Base-by-base conservation (phyloP, 768 basidiomycete genomes). In the Trametes cingulata region DNA sequence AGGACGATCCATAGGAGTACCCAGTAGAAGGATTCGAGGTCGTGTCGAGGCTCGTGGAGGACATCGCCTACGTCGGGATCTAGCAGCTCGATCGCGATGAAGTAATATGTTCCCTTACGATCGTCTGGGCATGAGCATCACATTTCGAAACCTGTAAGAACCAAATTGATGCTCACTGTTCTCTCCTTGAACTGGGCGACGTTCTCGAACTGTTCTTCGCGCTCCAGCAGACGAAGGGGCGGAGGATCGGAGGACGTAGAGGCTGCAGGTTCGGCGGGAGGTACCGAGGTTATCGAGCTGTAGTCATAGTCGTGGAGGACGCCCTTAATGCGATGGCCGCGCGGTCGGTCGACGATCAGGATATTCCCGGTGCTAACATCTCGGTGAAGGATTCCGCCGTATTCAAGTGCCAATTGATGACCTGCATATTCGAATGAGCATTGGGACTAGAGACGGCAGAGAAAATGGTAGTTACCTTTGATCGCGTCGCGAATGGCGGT, bases 1-100 rank as follows among this genome's bases (percentile, higher is more conserved):
- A 53, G 41, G 14, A 62, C 56, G 12, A 58, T 35, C 61, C 54
- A 64, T 0, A 60, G 14, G 0, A 60, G 8, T 36, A 64, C 42
- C 63, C 63, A 64, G 43, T 53, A 60, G 55, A 60, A 60, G 1
- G 58, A 57, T 27, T 64, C 54, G 2, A 64, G 50, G 39, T 64
- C 63, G 20, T 58, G 59, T 4, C 22, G 22, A 10, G 46, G 17
- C 1, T 20, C 13, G 19, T 56, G 63, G 7, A 22, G 25, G 6
- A 50, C 40, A 6, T 20, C n/a, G n/a, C n/a, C 17, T 7, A 15
- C 3, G 19, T 20, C 13, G 13, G 6, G 7, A 8, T 49, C 22
- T 6, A 64, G 33, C 0, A 64, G 20, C 14, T 50, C 58, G 12
- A 47, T 22, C 2, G 63, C 53, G 36, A 64, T 53, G 27, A 25